A percentile compares a stretch with the other conserved stretches of the same genome.
These are phyloP conservation scores for Trichoderma brevicompactum DNA, from an alignment of 2,329 filamentous ascomycete species.

Conservation along the genomic window DNA sequence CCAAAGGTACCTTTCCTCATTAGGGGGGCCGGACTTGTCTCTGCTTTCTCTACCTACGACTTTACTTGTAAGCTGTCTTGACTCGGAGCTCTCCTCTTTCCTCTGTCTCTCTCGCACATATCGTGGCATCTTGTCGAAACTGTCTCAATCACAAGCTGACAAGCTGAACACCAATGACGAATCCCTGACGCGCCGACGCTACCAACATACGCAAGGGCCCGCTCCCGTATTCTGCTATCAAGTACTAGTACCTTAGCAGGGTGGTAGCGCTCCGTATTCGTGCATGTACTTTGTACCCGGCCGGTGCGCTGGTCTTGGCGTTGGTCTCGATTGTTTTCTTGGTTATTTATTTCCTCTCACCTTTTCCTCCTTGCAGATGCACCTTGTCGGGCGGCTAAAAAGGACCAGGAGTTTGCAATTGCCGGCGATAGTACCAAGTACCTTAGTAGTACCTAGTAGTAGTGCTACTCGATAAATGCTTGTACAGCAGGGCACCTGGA, in stretches of 20 bases:
- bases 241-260: constrained; percentile 2
- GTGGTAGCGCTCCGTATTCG: neutral
- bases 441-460: too few relatives aligned
- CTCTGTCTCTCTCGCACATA: neutral
- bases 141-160: constrained; percentile 5
- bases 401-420: neutral
- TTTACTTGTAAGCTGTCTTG: neutral
- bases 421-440: neutral
- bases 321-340: constrained; percentile 2
- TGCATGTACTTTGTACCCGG: constrained; percentile 5
- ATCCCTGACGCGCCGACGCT: neutral
- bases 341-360: neutral
- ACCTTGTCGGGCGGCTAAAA: neutral
- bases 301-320: constrained; percentile 8
- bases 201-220: neutral
- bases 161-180: constrained; percentile 14
- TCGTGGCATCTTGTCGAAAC: neutral
- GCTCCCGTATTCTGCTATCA: constrained; percentile 1
- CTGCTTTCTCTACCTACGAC: neutral
- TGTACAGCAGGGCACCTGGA: too few relatives aligned
- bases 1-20: neutral
- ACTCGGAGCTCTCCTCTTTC: neutral
- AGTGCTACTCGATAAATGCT: too few relatives aligned
- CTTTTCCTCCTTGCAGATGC: neutral
- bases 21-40: neutral